Base-by-base conservation (phyloP, 148 eudicot species). In the Rhododendron simsii region DNA sequence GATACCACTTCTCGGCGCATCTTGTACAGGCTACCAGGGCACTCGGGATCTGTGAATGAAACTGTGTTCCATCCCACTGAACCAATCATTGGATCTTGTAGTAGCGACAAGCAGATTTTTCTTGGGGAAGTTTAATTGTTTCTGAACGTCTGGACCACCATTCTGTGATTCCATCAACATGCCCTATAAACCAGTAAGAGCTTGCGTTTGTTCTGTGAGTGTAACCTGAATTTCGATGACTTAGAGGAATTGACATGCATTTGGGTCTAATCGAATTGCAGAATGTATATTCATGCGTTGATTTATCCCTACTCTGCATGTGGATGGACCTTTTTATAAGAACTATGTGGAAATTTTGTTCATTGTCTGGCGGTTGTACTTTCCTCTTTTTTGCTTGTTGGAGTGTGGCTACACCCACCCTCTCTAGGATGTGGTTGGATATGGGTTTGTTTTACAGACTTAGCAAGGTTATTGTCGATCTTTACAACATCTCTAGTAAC, bases 51-150 rank as follows among this genome's bases (percentile, higher is more conserved):
- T 9, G 99, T 96, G 73, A 96, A 96, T 67, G 99, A 96, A 85
- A 89, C 94, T 83, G 98, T 89, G 23, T 96, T 96, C 90, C 99
- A 96, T 86, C 99, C 99, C 1, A 87, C n/a, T 83, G 98, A 96
- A 83, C 99, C 98, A 11, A 91, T 96, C 57, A 84, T 95, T 78
- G 99, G 98, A 53, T 96, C 99, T 21, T 95, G 99, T 89, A 89
- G 99, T 91, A 96, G 99, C 44, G 98, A 96, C 88, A 96, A 94
- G 82, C 98, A 96, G 89, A 96, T 96, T 11, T 96, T 88, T 86
- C 96, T 95, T 28, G 99, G 99, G 81, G 99, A 96, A 91, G 89
- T 96, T 83, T 95, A 78, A 87, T 30, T 5, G 37, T 30, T 71
- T 65, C 33, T 26, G 30, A n/a, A 65, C 33, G 11, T 65, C 73